phyloP scores from a whole-genome alignment of 768 basidiomycete genomes.

The Melanogaster broomeanus region DNA sequence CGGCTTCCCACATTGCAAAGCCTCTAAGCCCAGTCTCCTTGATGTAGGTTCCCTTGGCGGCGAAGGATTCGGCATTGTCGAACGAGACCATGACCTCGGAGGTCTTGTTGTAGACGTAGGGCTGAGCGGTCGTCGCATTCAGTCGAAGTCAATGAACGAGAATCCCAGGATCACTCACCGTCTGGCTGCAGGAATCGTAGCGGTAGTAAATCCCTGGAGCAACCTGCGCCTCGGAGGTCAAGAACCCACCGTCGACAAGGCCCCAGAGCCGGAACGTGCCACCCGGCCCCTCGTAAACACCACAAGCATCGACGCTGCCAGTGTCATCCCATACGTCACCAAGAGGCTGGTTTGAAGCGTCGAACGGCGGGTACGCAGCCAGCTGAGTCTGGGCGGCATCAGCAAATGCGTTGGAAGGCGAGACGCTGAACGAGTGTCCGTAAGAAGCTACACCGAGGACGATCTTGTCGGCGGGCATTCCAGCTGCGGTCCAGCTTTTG shows the following conservation, averaged over 20 bases:
- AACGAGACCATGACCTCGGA: conserved; percentile 60
- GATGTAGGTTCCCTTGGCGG: conserved; percentile 60
- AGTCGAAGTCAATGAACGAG: background rate
- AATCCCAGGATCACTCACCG: conserved; percentile 41
- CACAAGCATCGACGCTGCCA: conserved; percentile 58
- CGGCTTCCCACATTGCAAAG: conserved; percentile 71
- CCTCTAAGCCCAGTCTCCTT: conserved; percentile 51
- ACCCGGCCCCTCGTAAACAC: conserved; percentile 43
- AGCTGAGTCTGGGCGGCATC: conserved; percentile 36
- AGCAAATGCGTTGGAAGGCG: conserved; percentile 38
- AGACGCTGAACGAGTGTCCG: conserved; percentile 67
- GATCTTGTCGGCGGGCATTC: conserved; percentile 68
- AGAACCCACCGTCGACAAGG: conserved; percentile 54
- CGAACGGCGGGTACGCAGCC: conserved; percentile 50
- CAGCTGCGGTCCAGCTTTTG: conserved; percentile 67
- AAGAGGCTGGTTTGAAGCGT: conserved; percentile 39
- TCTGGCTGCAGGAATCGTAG: conserved; percentile 69
- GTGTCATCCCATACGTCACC: conserved; percentile 58
- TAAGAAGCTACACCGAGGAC: conserved; percentile 81
- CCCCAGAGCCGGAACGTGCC: conserved; percentile 64
- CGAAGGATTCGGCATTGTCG: conserved; percentile 59
- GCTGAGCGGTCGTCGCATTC: conserved; percentile 36
- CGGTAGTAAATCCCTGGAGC: conserved; percentile 49
- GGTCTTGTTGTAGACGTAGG: conserved; percentile 57
- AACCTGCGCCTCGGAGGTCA: conserved; percentile 31